phyloP scores from a whole-genome alignment of 2,329 filamentous ascomycete species.

The Clathrospora elynae region DNA sequence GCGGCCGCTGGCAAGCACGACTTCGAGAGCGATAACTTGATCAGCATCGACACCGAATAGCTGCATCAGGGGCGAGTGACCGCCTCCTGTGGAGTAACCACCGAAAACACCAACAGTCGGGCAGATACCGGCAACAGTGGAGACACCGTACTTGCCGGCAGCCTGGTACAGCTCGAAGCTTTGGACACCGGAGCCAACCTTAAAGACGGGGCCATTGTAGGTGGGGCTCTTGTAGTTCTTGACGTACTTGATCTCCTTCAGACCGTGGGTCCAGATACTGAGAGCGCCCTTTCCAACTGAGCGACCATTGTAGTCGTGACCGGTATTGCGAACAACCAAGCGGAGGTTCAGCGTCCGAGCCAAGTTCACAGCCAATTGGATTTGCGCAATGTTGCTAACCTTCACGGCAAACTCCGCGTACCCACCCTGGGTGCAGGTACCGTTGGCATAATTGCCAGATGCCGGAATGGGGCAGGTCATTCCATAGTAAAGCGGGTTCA shows the following conservation, averaged over 20 bases:
- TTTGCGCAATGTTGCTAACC: constrained; percentile 36
- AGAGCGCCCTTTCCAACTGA: constrained; percentile 36
- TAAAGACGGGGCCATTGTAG: constrained; percentile 40
- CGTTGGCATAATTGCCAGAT: constrained; percentile 21
- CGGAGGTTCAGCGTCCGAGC: constrained; percentile 40
- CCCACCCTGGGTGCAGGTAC: constrained; percentile 39
- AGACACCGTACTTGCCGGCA: constrained; percentile 38
- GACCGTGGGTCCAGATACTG: constrained; percentile 39
- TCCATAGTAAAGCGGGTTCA: constrained; percentile 39
- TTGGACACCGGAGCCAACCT: constrained; percentile 41
- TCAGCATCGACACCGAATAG: constrained; percentile 50
- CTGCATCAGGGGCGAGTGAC: constrained; percentile 59
- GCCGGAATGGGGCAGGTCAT: constrained; percentile 34
- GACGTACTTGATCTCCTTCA: constrained; percentile 39
- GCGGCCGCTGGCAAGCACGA: constrained; percentile 35
- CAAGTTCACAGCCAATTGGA: constrained; percentile 43
- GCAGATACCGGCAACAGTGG: constrained; percentile 46
- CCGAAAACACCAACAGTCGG: constrained; percentile 58
- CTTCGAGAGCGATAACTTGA: constrained; percentile 46
- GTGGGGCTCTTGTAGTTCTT: constrained; percentile 29
- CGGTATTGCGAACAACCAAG: constrained; percentile 40
- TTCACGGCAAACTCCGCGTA: constrained; percentile 38
- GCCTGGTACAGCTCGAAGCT: constrained; percentile 38
- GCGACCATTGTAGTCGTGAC: constrained; percentile 40
- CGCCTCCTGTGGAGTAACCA: constrained; percentile 54